These are phyloP conservation scores for Mortierella antarctica DNA, from an alignment of 192 early-diverging fungal species.

Conservation along the genomic window DNA sequence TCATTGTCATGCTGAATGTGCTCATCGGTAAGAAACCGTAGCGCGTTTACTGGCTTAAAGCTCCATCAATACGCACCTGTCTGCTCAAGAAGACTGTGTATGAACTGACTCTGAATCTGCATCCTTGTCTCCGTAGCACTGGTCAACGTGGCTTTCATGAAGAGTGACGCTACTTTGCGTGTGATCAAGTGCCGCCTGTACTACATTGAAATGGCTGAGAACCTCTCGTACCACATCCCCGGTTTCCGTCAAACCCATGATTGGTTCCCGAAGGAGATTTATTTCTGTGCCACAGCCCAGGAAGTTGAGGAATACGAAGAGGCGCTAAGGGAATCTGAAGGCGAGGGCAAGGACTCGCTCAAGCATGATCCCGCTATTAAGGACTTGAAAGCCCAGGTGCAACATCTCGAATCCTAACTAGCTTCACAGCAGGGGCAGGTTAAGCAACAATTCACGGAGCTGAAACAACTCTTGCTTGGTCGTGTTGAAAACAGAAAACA, in stretches of 20 bases:
- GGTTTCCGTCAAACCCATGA: conserved; percentile 5
- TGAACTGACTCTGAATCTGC: neutral
- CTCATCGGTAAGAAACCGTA: conserved; percentile 27
- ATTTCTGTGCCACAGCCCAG: conserved; percentile 9
- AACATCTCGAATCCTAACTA: too few species aligned
- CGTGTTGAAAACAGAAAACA: too few species aligned
- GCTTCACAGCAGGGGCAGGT: too few species aligned
- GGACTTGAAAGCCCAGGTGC: too few species aligned
- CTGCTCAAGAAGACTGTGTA: too few species aligned
- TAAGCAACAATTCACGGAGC: too few species aligned
- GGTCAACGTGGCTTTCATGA: conserved; percentile 16
- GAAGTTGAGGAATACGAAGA: neutral
- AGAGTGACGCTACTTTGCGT: conserved; percentile 17
- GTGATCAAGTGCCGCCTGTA: conserved; percentile 7
- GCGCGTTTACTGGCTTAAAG: neutral
- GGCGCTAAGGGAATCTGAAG: too few species aligned
- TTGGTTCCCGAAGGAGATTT: conserved; percentile 14
- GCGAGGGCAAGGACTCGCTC: too few species aligned
- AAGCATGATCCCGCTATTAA: too few species aligned
- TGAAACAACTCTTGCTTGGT: too few species aligned
- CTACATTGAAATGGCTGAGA: conserved; percentile 26
- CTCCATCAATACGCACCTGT: too few species aligned
- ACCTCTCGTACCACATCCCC: conserved; percentile 19
- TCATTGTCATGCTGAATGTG: conserved; percentile 32
- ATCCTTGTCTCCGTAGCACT: neutral